These are phyloP conservation scores for Aspergillus taichungensis DNA, from an alignment of 495 filamentous ascomycete species.

Conservation along the genomic window DNA sequence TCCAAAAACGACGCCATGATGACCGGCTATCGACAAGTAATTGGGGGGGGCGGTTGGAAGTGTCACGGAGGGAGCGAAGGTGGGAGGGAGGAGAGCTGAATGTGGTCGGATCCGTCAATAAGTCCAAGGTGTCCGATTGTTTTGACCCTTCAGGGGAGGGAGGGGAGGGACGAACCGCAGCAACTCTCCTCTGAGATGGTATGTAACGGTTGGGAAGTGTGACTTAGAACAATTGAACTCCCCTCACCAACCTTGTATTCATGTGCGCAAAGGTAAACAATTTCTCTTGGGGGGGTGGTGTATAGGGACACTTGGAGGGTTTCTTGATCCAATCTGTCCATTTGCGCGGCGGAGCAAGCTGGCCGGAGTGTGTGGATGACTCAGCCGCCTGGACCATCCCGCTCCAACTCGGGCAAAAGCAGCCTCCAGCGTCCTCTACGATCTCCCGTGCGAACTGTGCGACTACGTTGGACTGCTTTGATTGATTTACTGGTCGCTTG, in stretches of 20 bases:
- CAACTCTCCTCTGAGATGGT: conserved; percentile 20
- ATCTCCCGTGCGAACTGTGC: too few species aligned
- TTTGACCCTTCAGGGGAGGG: conserved; percentile 23
- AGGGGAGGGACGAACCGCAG: conserved; percentile 16
- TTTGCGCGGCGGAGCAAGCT: conserved; percentile 33
- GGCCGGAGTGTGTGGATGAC: conserved; percentile 43
- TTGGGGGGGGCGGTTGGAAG: conserved; percentile 8
- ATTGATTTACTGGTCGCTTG: too few species aligned
- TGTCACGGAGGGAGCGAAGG: conserved; percentile 11
- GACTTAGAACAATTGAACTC: conserved; percentile 30
- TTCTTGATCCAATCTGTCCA: conserved; percentile 35
- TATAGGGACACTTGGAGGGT: conserved; percentile 20
- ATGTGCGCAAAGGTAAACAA: conserved; percentile 25
- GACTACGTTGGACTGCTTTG: too few species aligned
- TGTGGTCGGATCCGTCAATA: conserved; percentile 15
- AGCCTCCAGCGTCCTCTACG: too few species aligned
- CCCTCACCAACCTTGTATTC: conserved; percentile 36
- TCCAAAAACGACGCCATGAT: conserved; percentile 94
- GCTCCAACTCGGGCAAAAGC: conserved; percentile 8
- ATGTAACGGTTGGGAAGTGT: conserved; percentile 10
- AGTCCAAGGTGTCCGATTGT: conserved; percentile 27
- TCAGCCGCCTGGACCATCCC: conserved; percentile 28
- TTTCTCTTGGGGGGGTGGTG: not conserved
- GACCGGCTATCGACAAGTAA: conserved; percentile 16
- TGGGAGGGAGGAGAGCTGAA: conserved; percentile 28